A percentile compares a stretch with the other conserved stretches of the same genome.
Evolutionary conservation across 1,284 basidiomycete genomes (phyloP).

Genomic region (Sanghuangporus weigelae): DNA sequence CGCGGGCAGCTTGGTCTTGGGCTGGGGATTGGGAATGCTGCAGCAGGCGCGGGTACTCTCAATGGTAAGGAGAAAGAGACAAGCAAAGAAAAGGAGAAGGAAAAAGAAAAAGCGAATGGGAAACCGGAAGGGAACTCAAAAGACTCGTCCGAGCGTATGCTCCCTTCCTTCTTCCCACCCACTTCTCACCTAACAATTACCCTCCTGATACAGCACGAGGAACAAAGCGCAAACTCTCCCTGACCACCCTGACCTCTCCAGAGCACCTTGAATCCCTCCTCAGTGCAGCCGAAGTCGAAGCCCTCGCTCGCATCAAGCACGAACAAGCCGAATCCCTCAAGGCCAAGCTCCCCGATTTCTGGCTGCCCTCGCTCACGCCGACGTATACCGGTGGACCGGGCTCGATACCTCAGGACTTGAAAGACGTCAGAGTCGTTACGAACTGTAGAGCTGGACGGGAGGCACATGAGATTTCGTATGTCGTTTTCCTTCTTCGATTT

Average conservation of each 20-base stretch:
- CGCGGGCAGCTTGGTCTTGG: slow-evolving; percentile 67
- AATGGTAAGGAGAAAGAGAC: slow-evolving; percentile 13
- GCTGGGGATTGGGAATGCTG: slow-evolving; percentile 28
- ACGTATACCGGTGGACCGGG: slow-evolving; percentile 60
- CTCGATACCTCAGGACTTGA: slow-evolving; percentile 48
- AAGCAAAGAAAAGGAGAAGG: slow-evolving; percentile 17
- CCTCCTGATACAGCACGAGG: slow-evolving; percentile 40
- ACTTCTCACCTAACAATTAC: background rate
- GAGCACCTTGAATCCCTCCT: slow-evolving; percentile 66
- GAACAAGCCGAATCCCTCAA: slow-evolving; percentile 83
- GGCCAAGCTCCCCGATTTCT: slow-evolving; percentile 89
- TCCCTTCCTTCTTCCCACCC: slow-evolving; percentile 22
- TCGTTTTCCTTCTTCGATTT: slow-evolving; percentile 17
- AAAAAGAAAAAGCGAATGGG: background rate
- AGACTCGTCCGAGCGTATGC: slow-evolving; percentile 30
- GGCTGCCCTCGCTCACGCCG: slow-evolving; percentile 87
- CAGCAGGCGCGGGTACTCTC: slow-evolving; percentile 33
- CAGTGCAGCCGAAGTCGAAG: slow-evolving; percentile 79
- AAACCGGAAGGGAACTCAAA: background rate
- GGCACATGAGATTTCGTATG: slow-evolving; percentile 70
- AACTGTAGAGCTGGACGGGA: slow-evolving; percentile 77
- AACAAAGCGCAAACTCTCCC: slow-evolving; percentile 68
- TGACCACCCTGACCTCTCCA: slow-evolving; percentile 46
- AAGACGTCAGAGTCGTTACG: slow-evolving; percentile 81
- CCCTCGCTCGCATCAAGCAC: slow-evolving; percentile 71